Conservation (phyloP, 306 rosid genomes). For the Nissolia schottii region DNA sequence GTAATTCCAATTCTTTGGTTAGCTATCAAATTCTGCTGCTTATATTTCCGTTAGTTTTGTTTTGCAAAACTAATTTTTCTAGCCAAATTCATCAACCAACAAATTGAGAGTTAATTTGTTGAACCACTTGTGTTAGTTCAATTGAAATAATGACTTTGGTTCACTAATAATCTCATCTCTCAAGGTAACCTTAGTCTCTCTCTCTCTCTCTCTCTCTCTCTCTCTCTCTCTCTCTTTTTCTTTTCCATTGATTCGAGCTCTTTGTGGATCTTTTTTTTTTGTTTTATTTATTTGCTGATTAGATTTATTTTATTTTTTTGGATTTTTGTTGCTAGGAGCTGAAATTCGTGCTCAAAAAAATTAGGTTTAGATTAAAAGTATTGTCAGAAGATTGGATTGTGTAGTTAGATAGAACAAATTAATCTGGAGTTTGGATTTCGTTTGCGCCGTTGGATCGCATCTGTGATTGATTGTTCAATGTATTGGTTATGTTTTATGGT, state of each 20-base stretch:
- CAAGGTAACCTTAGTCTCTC: constrained; percentile 33
- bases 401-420: background rate
- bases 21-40: too few relatives aligned
- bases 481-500: background rate
- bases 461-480: background rate
- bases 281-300: background rate
- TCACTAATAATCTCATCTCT: constrained; percentile 14
- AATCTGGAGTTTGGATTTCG: background rate
- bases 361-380: background rate
- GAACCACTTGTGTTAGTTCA: too few relatives aligned
- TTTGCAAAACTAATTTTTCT: too few relatives aligned
- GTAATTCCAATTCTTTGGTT: too few relatives aligned
- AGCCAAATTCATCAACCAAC: too few relatives aligned
- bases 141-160: too few relatives aligned
- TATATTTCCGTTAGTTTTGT: too few relatives aligned
- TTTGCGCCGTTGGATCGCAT: background rate
- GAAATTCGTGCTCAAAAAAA: background rate
- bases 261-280: background rate
- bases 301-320: background rate
- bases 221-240: too few relatives aligned
- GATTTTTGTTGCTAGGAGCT: background rate
- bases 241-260: background rate
- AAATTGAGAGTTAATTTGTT: too few relatives aligned
- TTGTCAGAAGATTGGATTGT: background rate
- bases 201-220: too few relatives aligned